Conservation (phyloP, 768 basidiomycete genomes). For the Panus rudis region DNA sequence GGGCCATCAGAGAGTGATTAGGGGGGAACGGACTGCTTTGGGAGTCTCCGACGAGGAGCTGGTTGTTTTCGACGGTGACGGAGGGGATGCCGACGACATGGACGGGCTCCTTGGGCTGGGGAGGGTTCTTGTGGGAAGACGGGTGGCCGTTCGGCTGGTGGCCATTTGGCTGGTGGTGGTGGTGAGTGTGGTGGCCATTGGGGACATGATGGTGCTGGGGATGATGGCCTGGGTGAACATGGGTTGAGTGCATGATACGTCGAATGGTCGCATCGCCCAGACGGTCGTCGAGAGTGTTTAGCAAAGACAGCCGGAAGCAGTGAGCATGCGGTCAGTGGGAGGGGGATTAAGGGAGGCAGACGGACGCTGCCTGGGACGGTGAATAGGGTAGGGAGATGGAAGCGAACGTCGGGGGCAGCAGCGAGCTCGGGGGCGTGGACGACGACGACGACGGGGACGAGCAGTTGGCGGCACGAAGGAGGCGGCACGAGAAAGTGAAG, state of each 20-base stretch:
- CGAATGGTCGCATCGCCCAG: conserved; percentile 45
- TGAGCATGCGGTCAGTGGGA: conserved; percentile 15
- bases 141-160: conserved; percentile 25
- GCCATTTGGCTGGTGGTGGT: conserved; percentile 25
- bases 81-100: conserved; percentile 70
- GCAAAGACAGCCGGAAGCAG: conserved; percentile 21
- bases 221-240: conserved; percentile 40
- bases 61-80: conserved; percentile 62
- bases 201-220: conserved; percentile 31
- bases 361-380: conserved; percentile 1
- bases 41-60: conserved; percentile 66
- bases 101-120: conserved; percentile 48
- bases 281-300: conserved; percentile 23
- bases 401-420: conserved; percentile 1
- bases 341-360: conserved; percentile 4
- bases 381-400: conserved; percentile 2
- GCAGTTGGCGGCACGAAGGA: conserved; percentile 10
- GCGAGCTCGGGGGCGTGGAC: background rate
- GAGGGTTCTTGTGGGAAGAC: conserved; percentile 13
- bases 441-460: background rate
- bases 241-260: conserved; percentile 51
- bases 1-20: conserved; percentile 9
- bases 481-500: background rate
- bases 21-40: conserved; percentile 52
- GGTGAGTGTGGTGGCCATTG: background rate